phyloP scores from a whole-genome alignment of 495 filamentous ascomycete species.

The Penicillium flavigenum region DNA sequence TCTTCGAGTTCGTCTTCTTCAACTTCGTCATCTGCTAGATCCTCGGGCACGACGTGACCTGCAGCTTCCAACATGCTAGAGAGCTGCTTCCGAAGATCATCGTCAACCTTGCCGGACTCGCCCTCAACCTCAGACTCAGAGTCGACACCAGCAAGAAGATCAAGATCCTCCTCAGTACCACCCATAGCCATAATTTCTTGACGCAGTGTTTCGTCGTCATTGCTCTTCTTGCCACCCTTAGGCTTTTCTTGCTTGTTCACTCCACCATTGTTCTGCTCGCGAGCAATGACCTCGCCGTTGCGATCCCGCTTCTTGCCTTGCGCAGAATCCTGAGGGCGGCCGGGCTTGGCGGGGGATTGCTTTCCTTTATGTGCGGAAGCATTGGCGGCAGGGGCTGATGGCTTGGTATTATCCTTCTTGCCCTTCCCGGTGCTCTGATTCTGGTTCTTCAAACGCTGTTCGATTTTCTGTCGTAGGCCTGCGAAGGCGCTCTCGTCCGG shows the following conservation, averaged over 20 bases:
- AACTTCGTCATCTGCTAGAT: constrained; percentile 46
- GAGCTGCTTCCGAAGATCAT: constrained; percentile 43
- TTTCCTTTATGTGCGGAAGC: constrained; percentile 28
- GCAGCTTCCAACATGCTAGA: constrained; percentile 45
- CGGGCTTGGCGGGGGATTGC: constrained; percentile 29
- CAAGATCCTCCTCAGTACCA: constrained; percentile 72
- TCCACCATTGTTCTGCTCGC: constrained; percentile 31
- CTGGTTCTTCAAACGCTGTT: constrained; percentile 51
- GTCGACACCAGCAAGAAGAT: constrained; percentile 59
- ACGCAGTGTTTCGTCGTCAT: constrained; percentile 47
- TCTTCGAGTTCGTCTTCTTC: constrained; percentile 47
- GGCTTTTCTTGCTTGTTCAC: constrained; percentile 29
- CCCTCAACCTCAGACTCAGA: constrained; percentile 62
- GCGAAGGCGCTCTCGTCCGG: constrained; percentile 61
- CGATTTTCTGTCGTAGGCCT: constrained; percentile 63
- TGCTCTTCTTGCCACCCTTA: constrained; percentile 20
- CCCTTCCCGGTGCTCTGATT: constrained; percentile 45
- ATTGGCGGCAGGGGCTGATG: constrained; percentile 19
- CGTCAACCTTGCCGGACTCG: constrained; percentile 33
- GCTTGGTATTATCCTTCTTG: constrained; percentile 46
- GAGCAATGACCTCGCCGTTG: constrained; percentile 51
- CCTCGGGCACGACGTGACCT: constrained; percentile 44
- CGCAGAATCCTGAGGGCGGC: constrained; percentile 30
- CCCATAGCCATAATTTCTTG: constrained; percentile 75
- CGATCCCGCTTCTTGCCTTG: constrained; percentile 51